Evolutionary conservation across 2,329 filamentous ascomycete genomes (phyloP).

Genomic region (Aspergillus persii): DNA sequence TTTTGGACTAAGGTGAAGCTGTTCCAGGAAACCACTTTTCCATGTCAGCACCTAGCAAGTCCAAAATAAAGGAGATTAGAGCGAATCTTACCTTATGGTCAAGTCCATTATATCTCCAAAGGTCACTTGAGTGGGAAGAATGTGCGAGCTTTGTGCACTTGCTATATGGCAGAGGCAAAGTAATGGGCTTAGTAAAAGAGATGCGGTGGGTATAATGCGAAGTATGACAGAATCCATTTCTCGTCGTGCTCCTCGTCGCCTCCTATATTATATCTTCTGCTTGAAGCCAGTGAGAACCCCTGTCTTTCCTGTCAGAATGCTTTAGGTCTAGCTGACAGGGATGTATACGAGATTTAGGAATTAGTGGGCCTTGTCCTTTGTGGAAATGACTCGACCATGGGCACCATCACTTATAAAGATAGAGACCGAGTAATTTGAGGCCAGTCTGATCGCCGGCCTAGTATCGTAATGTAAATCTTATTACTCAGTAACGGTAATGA

Average conservation of each 20-base stretch:
- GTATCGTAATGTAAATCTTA: neutral
- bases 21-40: neutral
- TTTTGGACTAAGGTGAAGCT: neutral
- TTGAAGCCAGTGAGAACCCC: neutral
- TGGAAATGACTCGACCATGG: neutral
- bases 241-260: neutral
- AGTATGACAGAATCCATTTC: neutral
- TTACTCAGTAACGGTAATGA: neutral
- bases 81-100: neutral
- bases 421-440: neutral
- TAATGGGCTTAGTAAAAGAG: neutral
- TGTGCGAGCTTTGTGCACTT: neutral
- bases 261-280: too few relatives aligned
- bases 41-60: neutral
- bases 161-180: neutral
- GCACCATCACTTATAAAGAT: neutral
- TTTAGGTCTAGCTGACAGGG: neutral
- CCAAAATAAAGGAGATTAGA: neutral
- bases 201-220: neutral
- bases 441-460: neutral
- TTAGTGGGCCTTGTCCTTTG: neutral
- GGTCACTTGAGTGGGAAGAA: neutral
- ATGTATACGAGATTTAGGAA: neutral
- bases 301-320: neutral
- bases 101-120: neutral